Evolutionary conservation across 306 rosid genomes (phyloP).

Genomic region (Trifolium fragiferum): DNA sequence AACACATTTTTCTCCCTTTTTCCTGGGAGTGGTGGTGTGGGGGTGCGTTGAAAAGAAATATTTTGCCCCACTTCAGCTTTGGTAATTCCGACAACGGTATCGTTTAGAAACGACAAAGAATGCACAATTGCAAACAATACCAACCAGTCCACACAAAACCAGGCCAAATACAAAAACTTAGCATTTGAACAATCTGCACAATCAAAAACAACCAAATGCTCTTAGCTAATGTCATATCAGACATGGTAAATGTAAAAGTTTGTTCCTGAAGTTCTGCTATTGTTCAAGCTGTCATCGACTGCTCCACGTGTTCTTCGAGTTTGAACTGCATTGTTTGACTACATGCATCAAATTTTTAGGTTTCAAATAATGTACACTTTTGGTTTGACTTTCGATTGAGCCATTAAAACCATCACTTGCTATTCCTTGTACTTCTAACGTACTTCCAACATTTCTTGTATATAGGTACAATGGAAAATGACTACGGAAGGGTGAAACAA

Average conservation of each 20-base stretch:
- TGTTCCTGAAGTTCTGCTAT: background rate
- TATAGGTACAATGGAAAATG: constrained; percentile 44
- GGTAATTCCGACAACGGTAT: too few species aligned
- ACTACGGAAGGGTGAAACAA: background rate
- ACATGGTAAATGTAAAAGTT: background rate
- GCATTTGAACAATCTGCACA: background rate
- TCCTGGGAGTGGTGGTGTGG: too few species aligned
- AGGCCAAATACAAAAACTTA: too few species aligned
- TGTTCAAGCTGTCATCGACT: background rate
- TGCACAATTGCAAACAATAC: too few species aligned
- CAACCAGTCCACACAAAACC: too few species aligned
- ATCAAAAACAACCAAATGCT: background rate
- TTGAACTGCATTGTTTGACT: background rate
- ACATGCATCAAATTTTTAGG: background rate
- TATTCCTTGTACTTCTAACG: constrained; percentile 83
- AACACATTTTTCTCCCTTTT: too few species aligned
- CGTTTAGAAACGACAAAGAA: too few species aligned
- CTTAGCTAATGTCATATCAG: background rate
- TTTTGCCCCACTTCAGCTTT: too few species aligned
- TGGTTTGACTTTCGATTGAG: constrained; percentile 74
- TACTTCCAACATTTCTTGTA: constrained; percentile 69
- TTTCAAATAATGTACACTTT: background rate
- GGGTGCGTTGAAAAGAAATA: too few species aligned
- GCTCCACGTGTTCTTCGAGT: background rate
- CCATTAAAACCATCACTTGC: constrained; percentile 66